phyloP scores from a whole-genome alignment of 106 monocot species.

The Dioscorea dumetorum region DNA sequence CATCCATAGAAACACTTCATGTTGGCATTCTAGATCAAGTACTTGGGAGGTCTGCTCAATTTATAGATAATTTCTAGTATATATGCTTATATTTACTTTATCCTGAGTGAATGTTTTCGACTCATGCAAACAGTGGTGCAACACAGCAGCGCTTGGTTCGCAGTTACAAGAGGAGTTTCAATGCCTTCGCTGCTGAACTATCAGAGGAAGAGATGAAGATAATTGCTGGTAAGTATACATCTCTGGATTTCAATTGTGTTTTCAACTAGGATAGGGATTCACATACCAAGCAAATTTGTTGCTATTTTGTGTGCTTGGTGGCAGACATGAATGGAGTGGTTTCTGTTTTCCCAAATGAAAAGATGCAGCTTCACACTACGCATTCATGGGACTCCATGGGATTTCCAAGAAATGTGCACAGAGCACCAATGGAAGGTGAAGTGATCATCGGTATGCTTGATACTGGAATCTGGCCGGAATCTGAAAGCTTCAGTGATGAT shows the following conservation, averaged over 20 bases:
- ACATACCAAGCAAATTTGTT: not conserved
- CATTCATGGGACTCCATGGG: constrained; percentile 28
- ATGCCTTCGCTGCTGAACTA: constrained; percentile 27
- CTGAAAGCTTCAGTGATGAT: constrained; percentile 22
- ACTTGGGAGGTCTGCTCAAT: constrained; percentile 2
- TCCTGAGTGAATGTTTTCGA: not conserved
- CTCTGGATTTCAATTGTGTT: not conserved
- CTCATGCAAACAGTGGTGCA: not conserved
- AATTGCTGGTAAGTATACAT: constrained; percentile 11
- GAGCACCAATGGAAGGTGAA: constrained; percentile 12
- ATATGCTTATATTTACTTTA: not conserved
- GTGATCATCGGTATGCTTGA: constrained; percentile 30
- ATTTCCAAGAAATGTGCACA: constrained; percentile 12
- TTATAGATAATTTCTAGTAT: not conserved
- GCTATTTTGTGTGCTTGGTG: not conserved
- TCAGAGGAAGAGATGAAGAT: constrained; percentile 7
- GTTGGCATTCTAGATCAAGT: not conserved
- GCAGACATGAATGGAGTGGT: constrained; percentile 18
- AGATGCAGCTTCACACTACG: constrained; percentile 9
- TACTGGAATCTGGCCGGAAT: constrained; percentile 20
- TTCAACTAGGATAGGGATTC: not conserved
- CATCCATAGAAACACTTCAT: not conserved
- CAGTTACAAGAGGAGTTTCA: constrained; percentile 27
- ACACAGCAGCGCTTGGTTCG: constrained; percentile 1
- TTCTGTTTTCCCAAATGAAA: constrained; percentile 25